Base-by-base conservation (phyloP, 2,329 filamentous ascomycete genomes). In the Arthrinium phaeospermum region DNA sequence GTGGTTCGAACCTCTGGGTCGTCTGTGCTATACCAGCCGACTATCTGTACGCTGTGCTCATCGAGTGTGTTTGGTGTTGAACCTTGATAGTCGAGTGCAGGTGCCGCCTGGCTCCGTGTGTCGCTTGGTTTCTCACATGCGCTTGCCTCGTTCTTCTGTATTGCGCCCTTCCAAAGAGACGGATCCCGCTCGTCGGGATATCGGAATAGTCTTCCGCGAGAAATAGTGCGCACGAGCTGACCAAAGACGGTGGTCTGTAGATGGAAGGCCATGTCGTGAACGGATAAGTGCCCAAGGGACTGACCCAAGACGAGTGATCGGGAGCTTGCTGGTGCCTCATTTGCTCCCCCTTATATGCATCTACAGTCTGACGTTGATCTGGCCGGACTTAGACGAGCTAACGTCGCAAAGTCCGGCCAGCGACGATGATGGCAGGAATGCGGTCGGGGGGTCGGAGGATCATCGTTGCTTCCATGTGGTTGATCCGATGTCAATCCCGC, bases 1-100 rank as follows among this genome's bases (percentile, higher is more conserved):
- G 37, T 2, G 69, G 0, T 5, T 7, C 76, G 64, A 72, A 82
- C 83, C 75, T 84, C 83, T 71, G 80, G 80, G 75, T 89, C 88
- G 71, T 86, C 76, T 0, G 83, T 80, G 0, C 84, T 85, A 75
- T 82, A 87, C 87, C 88, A 90, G 49, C 83, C 81, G 8, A 90
- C 82, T 7, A 90, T 78, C 71, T 85, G 77, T 76, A 89, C 86
- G 72, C 79, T 82, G 0, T 86, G 86, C 74, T 88, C 89, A 74
- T 89, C 88, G 83, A 81, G 76, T 89, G 87, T 19, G 74, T 75
- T 0, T 76, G 75, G 27, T n/a, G 34, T 47, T 14, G 24, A 19
- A 2, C 78, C 73, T 69, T 73, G 57, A 72, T 78, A 41, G 53
- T 71, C 67, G 57, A 72, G 24, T 47, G 73, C 27, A 64, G 75